phyloP scores from a whole-genome alignment of 2,329 filamentous ascomycete species.

The Stagonosporopsis vannaccii region DNA sequence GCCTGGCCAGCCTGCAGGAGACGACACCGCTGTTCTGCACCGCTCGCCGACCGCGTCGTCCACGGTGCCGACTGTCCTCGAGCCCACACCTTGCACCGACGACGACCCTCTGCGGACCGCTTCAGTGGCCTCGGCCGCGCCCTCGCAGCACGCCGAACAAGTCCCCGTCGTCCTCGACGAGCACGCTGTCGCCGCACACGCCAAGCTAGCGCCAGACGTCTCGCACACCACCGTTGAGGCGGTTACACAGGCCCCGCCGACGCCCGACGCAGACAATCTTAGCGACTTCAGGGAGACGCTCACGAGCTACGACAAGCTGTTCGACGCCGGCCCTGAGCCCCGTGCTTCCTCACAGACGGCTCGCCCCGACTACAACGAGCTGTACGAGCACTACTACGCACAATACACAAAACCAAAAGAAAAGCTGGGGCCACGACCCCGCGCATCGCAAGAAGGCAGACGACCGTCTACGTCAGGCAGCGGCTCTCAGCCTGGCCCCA shows the following conservation, averaged over 20 bases:
- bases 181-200: constrained; percentile 13
- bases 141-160: constrained; percentile 25
- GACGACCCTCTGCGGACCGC: constrained; percentile 15
- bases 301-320: constrained; percentile 45
- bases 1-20: constrained; percentile 50
- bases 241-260: constrained; percentile 28
- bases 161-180: constrained; percentile 22
- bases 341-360: constrained; percentile 53
- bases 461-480: constrained; percentile 66
- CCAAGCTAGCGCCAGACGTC: constrained; percentile 23
- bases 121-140: constrained; percentile 19
- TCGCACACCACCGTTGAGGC: constrained; percentile 35
- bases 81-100: constrained; percentile 21
- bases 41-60: constrained; percentile 34
- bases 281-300: constrained; percentile 37
- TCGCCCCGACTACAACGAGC: constrained; percentile 49
- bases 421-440: constrained; percentile 85
- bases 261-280: constrained; percentile 29
- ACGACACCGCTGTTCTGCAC: constrained; percentile 23
- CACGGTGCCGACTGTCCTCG: constrained; percentile 34
- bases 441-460: constrained; percentile 75
- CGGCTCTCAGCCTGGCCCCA: constrained; percentile 54
- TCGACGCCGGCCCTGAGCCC: constrained; percentile 51
- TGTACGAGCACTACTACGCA: constrained; percentile 58
- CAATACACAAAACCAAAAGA: constrained; percentile 77